Evolutionary conservation across 164 flowering plant species (phyloP).

Genomic region (Piper longum): DNA sequence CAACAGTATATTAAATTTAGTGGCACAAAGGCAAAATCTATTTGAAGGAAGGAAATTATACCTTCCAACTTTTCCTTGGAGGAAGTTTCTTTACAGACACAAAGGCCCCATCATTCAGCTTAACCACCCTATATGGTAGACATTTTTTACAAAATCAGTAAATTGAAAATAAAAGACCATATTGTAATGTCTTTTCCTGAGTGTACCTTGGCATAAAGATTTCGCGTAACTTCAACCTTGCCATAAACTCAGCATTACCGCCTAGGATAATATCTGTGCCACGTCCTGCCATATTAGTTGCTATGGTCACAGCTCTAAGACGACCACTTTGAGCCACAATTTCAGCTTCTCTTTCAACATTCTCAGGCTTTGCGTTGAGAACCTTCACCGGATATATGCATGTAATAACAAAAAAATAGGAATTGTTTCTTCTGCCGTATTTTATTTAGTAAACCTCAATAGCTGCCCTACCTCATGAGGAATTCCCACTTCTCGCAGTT

Average conservation of each 20-base stretch:
- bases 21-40: background rate
- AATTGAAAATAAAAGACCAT: background rate
- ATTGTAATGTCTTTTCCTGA: background rate
- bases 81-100: conserved; percentile 74
- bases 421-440: background rate
- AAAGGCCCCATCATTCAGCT: conserved; percentile 59
- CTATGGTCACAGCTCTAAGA: conserved; percentile 88
- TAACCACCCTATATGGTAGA: conserved; percentile 58
- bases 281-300: conserved; percentile 99
- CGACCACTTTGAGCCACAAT: conserved; percentile 99
- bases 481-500: conserved; percentile 74
- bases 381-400: conserved; percentile 29
- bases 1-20: background rate
- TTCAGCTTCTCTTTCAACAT: conserved; percentile 99
- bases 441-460: background rate
- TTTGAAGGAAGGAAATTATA: conserved; percentile 12
- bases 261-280: conserved; percentile 99
- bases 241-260: conserved; percentile 98
- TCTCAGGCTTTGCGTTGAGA: conserved; percentile 98
- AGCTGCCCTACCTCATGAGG: conserved; percentile 69
- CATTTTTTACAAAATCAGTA: background rate
- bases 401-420: background rate
- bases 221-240: conserved; percentile 87
- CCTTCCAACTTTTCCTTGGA: conserved; percentile 88
- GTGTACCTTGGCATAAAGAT: conserved; percentile 91